A percentile compares a stretch with the other conserved stretches of the same genome.
These are phyloP conservation scores for Cyberlindnera xylosilytica DNA, from an alignment of 805 yeast species.

Conservation along the genomic window DNA sequence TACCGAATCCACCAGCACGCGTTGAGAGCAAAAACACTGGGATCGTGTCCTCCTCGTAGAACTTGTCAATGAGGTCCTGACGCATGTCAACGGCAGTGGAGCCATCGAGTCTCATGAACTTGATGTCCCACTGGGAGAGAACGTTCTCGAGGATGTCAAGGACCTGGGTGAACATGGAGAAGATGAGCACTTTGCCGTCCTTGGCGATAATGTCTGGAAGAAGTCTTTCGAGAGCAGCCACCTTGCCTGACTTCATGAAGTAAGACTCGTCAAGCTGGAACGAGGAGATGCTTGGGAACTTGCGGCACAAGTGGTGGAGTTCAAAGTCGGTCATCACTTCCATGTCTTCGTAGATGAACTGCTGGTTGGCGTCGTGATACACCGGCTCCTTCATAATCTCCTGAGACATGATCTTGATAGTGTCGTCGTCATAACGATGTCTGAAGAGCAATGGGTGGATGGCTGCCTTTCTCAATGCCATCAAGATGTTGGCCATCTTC, in stretches of 20 bases:
- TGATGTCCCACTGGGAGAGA: conserved; percentile 57
- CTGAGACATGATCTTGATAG: conserved; percentile 63
- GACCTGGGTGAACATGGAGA: conserved; percentile 90
- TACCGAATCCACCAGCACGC: conserved; percentile 98
- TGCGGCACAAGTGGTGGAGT: conserved; percentile 67
- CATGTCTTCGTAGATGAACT: conserved; percentile 90
- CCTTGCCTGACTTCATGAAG: conserved; percentile 75
- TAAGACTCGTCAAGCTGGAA: conserved; percentile 51
- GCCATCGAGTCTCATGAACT: conserved; percentile 90
- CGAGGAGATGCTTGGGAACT: conserved; percentile 65
- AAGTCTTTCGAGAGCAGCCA: conserved; percentile 51
- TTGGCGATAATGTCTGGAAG: conserved; percentile 56
- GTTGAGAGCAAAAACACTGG: conserved; percentile 89
- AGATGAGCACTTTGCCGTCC: conserved; percentile 70
- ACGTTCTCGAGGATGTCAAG: conserved; percentile 83
- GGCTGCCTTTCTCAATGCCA: conserved; percentile 89
- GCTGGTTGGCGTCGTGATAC: conserved; percentile 67
- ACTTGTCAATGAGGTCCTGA: conserved; percentile 87
- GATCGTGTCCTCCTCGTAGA: conserved; percentile 75
- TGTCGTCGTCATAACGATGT: conserved; percentile 51
- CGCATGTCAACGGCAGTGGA: conserved; percentile 88
- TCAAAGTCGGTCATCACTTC: conserved; percentile 91
- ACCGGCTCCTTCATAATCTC: conserved; percentile 78
- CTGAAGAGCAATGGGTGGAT: conserved; percentile 89
- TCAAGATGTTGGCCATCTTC: conserved; percentile 66